These are phyloP conservation scores for Rubus idaeus DNA, from an alignment of 306 rosid species.

Conservation along the genomic window DNA sequence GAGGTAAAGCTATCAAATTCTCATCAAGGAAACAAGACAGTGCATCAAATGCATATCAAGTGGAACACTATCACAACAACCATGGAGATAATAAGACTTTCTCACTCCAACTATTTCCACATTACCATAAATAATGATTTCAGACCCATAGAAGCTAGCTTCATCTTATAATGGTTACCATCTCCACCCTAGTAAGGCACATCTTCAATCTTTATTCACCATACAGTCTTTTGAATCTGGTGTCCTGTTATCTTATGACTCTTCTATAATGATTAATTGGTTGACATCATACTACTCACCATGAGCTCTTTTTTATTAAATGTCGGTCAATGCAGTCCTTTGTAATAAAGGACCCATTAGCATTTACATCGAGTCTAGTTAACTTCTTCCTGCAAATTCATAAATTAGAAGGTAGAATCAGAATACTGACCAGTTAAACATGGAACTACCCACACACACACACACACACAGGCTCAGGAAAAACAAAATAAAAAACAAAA, in stretches of 20 bases:
- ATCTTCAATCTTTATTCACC: not conserved
- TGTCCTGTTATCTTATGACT: not conserved
- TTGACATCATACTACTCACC: conserved; percentile 53
- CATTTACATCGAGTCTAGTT: conserved; percentile 76
- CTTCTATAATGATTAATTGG: not conserved
- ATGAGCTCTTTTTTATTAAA: conserved; percentile 67
- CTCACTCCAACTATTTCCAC: not conserved
- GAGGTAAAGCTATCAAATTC: not conserved
- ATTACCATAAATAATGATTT: not conserved
- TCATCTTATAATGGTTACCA: not conserved
- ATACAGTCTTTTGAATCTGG: not conserved
- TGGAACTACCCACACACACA: not conserved
- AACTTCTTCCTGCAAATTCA: conserved; percentile 75
- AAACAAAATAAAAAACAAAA: not conserved
- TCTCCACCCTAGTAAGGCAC: not conserved
- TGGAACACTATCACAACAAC: not conserved
- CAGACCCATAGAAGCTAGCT: not conserved
- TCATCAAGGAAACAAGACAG: not conserved
- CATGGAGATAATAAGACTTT: not conserved
- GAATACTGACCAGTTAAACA: conserved; percentile 1
- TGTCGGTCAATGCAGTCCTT: conserved; percentile 69
- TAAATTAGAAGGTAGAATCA: conserved; percentile 20
- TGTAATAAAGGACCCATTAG: conserved; percentile 71
- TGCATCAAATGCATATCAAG: not conserved
- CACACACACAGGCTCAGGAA: not conserved